Percentiles rank a stretch among this genome's conserved stretches.
These are phyloP conservation scores for Davidsoniella eucalypti DNA, from an alignment of 2,329 filamentous ascomycete species.

Conservation along the genomic window DNA sequence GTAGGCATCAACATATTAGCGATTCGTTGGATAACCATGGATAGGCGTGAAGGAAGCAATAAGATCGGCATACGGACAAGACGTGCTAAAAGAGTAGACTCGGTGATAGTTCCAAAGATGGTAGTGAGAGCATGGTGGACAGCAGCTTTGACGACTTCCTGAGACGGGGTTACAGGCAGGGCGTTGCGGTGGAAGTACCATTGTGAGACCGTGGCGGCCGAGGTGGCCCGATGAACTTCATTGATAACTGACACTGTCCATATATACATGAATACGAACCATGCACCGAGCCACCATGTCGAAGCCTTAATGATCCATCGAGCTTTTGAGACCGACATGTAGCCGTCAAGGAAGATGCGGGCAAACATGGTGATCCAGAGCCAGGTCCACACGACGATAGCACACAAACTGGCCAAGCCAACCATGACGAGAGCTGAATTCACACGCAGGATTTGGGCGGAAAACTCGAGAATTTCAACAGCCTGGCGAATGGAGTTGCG, in stretches of 20 bases:
- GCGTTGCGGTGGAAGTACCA: constrained; percentile 97
- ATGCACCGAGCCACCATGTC: constrained; percentile 89
- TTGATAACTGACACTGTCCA: constrained; percentile 84
- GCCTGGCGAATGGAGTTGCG: constrained; percentile 69
- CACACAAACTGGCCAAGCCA: constrained; percentile 60
- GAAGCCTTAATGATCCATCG: constrained; percentile 69
- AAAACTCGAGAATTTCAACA: constrained; percentile 81
- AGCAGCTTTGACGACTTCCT: constrained; percentile 69
- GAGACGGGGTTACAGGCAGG: constrained; percentile 58
- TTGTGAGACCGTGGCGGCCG: constrained; percentile 87
- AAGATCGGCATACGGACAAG: constrained; percentile 73
- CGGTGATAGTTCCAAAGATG: constrained; percentile 80
- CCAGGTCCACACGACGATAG: constrained; percentile 85
- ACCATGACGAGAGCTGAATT: constrained; percentile 70
- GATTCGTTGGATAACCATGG: constrained; percentile 50
- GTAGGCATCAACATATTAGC: constrained; percentile 71
- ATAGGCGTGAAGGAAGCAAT: constrained; percentile 56
- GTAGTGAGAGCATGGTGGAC: constrained; percentile 67
- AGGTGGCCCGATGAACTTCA: constrained; percentile 77
- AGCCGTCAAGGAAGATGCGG: constrained; percentile 82
- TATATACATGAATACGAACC: constrained; percentile 85
- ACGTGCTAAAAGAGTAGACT: constrained; percentile 68
- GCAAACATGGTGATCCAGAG: constrained; percentile 95
- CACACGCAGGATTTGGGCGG: constrained; percentile 69
- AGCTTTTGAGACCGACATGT: constrained; percentile 46